Percentiles rank a stretch among this genome's conserved stretches.
Conservation (phyloP, 208 protist genomes). For the Trypanosoma conorhini region DNA sequence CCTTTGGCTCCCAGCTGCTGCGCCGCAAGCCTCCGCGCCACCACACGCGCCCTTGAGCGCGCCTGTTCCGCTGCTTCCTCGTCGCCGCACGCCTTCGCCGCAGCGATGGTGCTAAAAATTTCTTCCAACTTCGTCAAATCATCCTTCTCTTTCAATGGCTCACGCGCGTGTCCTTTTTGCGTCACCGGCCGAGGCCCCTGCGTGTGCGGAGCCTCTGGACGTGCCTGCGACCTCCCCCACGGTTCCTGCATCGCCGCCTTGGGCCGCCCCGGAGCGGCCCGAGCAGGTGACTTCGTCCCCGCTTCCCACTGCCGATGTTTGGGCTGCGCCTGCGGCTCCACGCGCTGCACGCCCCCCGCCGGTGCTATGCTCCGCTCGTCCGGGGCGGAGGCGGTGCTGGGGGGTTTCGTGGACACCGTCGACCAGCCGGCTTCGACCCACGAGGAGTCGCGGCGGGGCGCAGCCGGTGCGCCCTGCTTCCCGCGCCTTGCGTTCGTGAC, state of each 20-base stretch:
- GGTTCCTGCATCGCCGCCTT: neutral
- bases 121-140: neutral
- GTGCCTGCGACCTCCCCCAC: neutral
- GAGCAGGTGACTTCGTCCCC: neutral
- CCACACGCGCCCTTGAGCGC: neutral
- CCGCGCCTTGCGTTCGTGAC: neutral
- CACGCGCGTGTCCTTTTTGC: neutral
- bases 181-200: neutral
- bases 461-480: neutral
- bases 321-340: too few relatives aligned
- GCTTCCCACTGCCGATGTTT: neutral
- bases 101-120: neutral
- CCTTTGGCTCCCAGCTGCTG: neutral
- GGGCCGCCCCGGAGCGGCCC: neutral
- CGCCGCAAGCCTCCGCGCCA: constrained; percentile 1
- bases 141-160: neutral
- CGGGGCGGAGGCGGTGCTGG: neutral
- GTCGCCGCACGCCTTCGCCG: neutral
- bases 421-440: neutral
- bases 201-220: neutral
- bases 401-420: neutral
- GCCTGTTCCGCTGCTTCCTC: neutral
- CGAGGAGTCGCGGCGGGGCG: too few relatives aligned
- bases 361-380: neutral
- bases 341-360: too few relatives aligned